phyloP scores from a whole-genome alignment of 768 basidiomycete species.

The Termitomyces sp. region DNA sequence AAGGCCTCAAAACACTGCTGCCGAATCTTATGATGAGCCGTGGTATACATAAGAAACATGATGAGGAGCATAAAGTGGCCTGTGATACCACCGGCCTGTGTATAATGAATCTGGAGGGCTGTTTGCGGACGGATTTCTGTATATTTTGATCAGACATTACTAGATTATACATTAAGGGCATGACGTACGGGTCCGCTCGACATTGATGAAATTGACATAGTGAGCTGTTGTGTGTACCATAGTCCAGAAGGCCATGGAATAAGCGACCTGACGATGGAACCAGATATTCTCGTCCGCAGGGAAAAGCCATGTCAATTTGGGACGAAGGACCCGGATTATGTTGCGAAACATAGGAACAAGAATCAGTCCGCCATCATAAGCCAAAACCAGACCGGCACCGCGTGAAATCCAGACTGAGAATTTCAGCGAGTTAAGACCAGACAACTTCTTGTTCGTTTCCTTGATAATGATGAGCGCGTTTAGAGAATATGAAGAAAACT shows the following conservation, averaged over 20 bases:
- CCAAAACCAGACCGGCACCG: conserved; percentile 87
- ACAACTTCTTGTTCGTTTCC: conserved; percentile 61
- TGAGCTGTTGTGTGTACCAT: conserved; percentile 93
- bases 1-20: conserved; percentile 90
- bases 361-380: conserved; percentile 81
- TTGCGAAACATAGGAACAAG: conserved; percentile 89
- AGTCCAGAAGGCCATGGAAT: conserved; percentile 89
- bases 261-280: conserved; percentile 94
- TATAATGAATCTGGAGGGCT: conserved; percentile 84
- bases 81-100: conserved; percentile 85
- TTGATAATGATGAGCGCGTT: neutral
- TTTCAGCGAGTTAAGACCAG: conserved; percentile 70
- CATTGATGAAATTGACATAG: conserved; percentile 90
- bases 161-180: neutral
- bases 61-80: conserved; percentile 94
- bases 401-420: conserved; percentile 90
- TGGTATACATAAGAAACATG: conserved; percentile 91
- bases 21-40: conserved; percentile 85
- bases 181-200: conserved; percentile 76
- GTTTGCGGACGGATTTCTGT: conserved; percentile 74
- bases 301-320: conserved; percentile 74
- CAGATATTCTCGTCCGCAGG: conserved; percentile 94
- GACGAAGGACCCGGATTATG: conserved; percentile 77
- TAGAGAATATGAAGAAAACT: neutral
- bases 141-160: neutral